A percentile compares a stretch with the other conserved stretches of the same genome.
These are phyloP conservation scores for Termitomyces titanicus DNA, from an alignment of 768 basidiomycete genomes.

Conservation along the genomic window DNA sequence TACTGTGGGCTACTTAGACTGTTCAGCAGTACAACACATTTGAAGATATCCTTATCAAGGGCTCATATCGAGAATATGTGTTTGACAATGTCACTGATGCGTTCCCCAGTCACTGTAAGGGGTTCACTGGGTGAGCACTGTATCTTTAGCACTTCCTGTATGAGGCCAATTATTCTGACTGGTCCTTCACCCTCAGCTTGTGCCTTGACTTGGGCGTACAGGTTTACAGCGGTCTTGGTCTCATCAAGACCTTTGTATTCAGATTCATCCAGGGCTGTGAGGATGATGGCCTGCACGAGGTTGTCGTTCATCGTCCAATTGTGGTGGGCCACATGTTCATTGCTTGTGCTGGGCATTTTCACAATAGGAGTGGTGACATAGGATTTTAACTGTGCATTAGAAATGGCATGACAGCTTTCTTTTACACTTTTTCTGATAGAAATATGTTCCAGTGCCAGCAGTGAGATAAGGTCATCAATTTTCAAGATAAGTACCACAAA, in stretches of 20 bases:
- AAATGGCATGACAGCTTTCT: too few species aligned
- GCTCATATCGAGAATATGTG: neutral
- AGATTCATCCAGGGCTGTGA: too few species aligned
- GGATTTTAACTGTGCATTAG: neutral
- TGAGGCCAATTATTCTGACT: neutral
- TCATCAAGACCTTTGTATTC: too few species aligned
- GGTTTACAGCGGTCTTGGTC: too few species aligned
- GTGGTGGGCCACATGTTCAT: neutral
- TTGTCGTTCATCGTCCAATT: neutral
- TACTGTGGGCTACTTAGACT: too few species aligned
- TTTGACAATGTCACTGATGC: neutral
- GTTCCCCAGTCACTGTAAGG: neutral
- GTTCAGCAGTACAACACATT: too few species aligned
- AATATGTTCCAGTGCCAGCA: too few species aligned
- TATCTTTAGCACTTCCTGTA: neutral
- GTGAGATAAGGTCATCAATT: too few species aligned
- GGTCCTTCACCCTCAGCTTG: too few species aligned
- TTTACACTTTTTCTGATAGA: too few species aligned
- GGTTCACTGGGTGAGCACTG: neutral
- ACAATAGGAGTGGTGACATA: neutral
- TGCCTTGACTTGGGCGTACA: neutral
- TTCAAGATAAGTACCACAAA: too few species aligned
- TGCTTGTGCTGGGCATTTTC: neutral
- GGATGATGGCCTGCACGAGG: neutral
- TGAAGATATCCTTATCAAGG: too few species aligned